Base-by-base conservation (phyloP, 2,329 filamentous ascomycete species). In the Fusarium sublunatum region DNA sequence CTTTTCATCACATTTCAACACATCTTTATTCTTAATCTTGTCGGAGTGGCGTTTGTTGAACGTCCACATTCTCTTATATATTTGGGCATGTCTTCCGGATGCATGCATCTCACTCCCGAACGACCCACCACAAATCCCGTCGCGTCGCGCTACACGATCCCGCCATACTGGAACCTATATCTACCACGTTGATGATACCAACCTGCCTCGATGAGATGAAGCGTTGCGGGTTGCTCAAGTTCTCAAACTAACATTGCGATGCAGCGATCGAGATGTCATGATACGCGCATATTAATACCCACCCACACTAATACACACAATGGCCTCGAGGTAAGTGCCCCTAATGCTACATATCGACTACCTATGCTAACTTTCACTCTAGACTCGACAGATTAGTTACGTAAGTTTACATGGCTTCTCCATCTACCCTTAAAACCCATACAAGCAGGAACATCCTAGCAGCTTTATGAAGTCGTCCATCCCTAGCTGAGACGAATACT, bases 371-470 rank as follows among this genome's bases (percentile, higher is more conserved):
- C 51, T 38, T 41, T 59, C 51, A 65, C 31, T 49, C 55, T 72
- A 92, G 91, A 85, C 86, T 94, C 73, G 91, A 93, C 81, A 88
- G 91, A 75, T 84, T 94, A 71, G 91, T 94, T 83, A 93, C 90
- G 91, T 93, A 85, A 87, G 91, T 89, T 36, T 28, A 41, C 9
- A 40, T 38, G 26, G 25, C 35, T 34, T 9, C 29, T 15, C 46
- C 29, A 15, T 22, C 34, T 25, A 22, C n/a, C 19, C 22, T 35
- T 12, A 45, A 9, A 24, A 13, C 19, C 13, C 12, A 19, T 44
- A 31, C 32, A 22, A 35, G 11, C 12, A 40, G 40, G 13, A 48
- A 13, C 29, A 6, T 13, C 13, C 22, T 29, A 13, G 13, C 10
- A 24, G 9, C 22, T 43, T 24, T 19, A 13, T 15, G 34, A 35